Conservation (phyloP, 2,329 filamentous ascomycete genomes). For the Macroventuria anomochaeta region DNA sequence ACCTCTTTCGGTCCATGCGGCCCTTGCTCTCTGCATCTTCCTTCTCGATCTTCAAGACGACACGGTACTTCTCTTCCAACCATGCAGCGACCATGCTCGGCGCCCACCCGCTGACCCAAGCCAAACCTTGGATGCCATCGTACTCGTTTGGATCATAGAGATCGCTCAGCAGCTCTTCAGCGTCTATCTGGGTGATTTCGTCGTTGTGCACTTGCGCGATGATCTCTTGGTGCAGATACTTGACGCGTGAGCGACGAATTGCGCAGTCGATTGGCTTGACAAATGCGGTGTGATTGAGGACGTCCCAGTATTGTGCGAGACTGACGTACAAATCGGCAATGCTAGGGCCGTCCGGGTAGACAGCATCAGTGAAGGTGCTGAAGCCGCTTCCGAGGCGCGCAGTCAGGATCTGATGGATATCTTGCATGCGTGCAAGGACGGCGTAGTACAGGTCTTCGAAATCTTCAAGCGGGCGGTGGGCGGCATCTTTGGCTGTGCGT, state of each 20-base stretch:
- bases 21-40: conserved; percentile 16
- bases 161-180: conserved; percentile 20
- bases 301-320: conserved; percentile 31
- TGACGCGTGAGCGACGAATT: conserved; percentile 27
- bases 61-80: conserved; percentile 38
- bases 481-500: conserved; percentile 67
- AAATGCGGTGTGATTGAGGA: conserved; percentile 33
- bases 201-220: conserved; percentile 16
- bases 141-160: conserved; percentile 26
- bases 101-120: conserved; percentile 30
- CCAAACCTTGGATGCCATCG: conserved; percentile 25
- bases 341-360: conserved; percentile 22
- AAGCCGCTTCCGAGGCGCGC: conserved; percentile 37
- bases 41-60: conserved; percentile 31
- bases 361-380: conserved; percentile 15
- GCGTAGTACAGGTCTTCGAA: conserved; percentile 46
- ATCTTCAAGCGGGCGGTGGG: conserved; percentile 56
- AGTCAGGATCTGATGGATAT: conserved; percentile 31
- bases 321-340: conserved; percentile 23
- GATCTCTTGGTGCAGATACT: conserved; percentile 28
- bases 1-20: conserved; percentile 14
- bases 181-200: conserved; percentile 20
- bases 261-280: conserved; percentile 37
- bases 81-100: conserved; percentile 36
- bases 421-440: conserved; percentile 33